Base-by-base conservation (phyloP, 202 grass and related monocot genomes). In the Schoenoplectus tabernaemontani region DNA sequence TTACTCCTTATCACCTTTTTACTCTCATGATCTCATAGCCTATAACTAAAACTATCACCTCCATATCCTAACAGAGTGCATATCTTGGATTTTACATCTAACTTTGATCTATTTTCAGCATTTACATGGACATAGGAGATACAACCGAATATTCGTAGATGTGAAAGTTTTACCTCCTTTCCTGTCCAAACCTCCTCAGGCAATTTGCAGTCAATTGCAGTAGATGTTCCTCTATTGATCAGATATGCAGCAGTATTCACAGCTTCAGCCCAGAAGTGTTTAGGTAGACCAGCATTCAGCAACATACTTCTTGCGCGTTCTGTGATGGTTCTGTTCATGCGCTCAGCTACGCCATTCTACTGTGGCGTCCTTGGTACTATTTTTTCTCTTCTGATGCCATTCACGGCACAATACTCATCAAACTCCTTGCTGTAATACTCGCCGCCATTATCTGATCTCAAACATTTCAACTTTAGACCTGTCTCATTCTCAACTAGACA, bases 391-490 rank as follows among this genome's bases (percentile, higher is more conserved):
- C 1, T 0, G 24, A 83, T 83, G 0, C 53, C 53, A 50, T 56
- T 7, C 23, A 32, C 9, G 17, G 57, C 24, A 64, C 75, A 87
- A 83, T 60, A 80, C 3, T 13, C 23, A 17, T 75, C 11, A 78
- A 87, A 83, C 20, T 75, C 2, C 44, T 76, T 56, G 54, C 77
- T 16, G 46, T 46, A 79, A 61, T 59, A 87, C 60, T 87, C 71
- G 4, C 47, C n/a, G n/a, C n/a, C n/a, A n/a, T n/a, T n/a, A n/a
- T n/a, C n/a, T n/a, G n/a, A n/a, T n/a, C n/a, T n/a, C 50, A 83
- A 6, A 2, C 37, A 32, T 15, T 75, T 80, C 12, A 83, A 47
- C 59, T 64, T 75, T 58, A 0, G 2, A 11, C 47, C 54, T 5
- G 5, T 23, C 42, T 80, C 10, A 50, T 73, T 83, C 34, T 83